These are phyloP conservation scores for Prunus mume DNA, from an alignment of 306 rosid species.

Conservation along the genomic window DNA sequence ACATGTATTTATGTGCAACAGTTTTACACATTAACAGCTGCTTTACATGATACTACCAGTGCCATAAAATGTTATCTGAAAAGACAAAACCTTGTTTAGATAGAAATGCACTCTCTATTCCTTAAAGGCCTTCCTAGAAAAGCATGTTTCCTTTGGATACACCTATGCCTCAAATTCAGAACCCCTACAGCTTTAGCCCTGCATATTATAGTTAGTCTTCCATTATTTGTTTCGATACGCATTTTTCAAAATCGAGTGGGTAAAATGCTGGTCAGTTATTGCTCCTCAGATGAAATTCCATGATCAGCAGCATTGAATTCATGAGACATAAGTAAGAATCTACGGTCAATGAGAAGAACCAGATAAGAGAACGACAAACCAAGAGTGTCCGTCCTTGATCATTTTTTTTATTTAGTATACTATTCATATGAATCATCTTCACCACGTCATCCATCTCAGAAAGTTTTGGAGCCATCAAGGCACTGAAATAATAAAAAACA, in stretches of 20 bases:
- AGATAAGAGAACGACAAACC: constrained; percentile 48
- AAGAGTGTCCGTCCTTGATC: constrained; percentile 64
- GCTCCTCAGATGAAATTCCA: not conserved
- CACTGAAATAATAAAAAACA: constrained; percentile 56
- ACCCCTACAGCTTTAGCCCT: not conserved
- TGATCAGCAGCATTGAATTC: not conserved
- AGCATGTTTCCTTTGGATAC: not conserved
- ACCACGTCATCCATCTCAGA: constrained; percentile 94
- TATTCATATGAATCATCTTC: constrained; percentile 64
- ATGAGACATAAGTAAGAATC: not conserved
- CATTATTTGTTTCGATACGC: not conserved
- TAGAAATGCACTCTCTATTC: not conserved
- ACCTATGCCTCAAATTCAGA: not conserved
- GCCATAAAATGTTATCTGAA: constrained; percentile 3
- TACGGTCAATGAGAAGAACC: not conserved
- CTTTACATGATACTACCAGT: not conserved
- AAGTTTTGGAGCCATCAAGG: constrained; percentile 76
- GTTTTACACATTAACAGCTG: constrained; percentile 1
- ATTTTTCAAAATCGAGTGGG: too few relatives aligned
- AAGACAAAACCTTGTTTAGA: constrained; percentile 8
- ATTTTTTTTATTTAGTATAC: constrained; percentile 41
- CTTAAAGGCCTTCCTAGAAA: not conserved
- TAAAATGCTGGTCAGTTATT: not conserved
- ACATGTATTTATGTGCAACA: not conserved
- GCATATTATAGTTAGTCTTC: not conserved